Conservation (phyloP, 2,329 filamentous ascomycete species). For the Fusarium sp. region DNA sequence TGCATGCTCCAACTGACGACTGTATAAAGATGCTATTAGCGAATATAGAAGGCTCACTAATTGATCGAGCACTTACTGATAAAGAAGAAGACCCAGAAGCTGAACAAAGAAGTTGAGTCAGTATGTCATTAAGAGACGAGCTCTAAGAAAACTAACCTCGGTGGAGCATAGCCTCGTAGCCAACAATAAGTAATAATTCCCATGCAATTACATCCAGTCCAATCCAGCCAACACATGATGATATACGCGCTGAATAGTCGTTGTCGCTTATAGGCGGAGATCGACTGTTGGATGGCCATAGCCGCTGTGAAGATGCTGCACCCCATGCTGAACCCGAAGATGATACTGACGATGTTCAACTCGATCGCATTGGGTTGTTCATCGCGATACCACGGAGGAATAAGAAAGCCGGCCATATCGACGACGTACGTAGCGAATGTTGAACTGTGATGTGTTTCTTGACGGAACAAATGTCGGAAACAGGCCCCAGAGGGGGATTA, state of each 20-base stretch:
- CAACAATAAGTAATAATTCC: slow-evolving; percentile 30
- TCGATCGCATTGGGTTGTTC: slow-evolving; percentile 16
- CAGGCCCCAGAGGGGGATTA: too few species aligned
- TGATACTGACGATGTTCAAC: slow-evolving; percentile 33
- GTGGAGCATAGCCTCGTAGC: slow-evolving; percentile 7
- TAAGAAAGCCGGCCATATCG: slow-evolving; percentile 34
- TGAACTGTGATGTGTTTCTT: neutral
- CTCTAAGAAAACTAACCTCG: slow-evolving; percentile 10
- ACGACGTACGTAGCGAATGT: too few species aligned
- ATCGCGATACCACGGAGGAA: slow-evolving; percentile 28
- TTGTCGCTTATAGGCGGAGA: slow-evolving; percentile 14
- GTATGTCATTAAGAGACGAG: accelerated
- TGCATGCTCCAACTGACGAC: slow-evolving; percentile 39
- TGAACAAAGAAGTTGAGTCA: neutral
- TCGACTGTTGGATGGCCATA: slow-evolving; percentile 17
- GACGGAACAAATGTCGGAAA: neutral
- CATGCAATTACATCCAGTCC: slow-evolving; percentile 37
- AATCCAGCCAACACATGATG: slow-evolving; percentile 39
- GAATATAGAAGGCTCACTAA: accelerated
- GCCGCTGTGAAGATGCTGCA: slow-evolving; percentile 26
- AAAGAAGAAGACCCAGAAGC: slow-evolving; percentile 40
- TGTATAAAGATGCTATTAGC: neutral
- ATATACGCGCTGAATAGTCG: slow-evolving; percentile 30
- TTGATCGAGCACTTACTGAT: slow-evolving; percentile 21
- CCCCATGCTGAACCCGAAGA: slow-evolving; percentile 38